Evolutionary conservation across 805 yeast genomes (phyloP).

Genomic region (Debaryomyces hansenii): DNA sequence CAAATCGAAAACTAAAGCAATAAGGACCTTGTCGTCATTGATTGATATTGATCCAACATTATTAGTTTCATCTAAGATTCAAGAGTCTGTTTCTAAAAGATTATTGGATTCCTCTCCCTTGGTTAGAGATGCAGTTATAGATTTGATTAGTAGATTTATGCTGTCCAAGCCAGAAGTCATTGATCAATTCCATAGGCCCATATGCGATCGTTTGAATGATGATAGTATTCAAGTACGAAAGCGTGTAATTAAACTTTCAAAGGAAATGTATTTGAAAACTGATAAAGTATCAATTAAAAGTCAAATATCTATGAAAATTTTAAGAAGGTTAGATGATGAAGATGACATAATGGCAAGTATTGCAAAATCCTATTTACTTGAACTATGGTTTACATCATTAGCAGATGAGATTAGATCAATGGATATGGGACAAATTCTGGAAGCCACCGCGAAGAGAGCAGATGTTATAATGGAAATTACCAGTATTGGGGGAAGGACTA

Average conservation of each 20-base stretch:
- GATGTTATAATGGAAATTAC: conserved; percentile 42
- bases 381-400: conserved; percentile 20
- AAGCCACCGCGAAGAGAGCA: conserved; percentile 8
- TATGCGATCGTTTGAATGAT: conserved; percentile 54
- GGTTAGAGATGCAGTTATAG: conserved; percentile 76
- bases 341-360: conserved; percentile 51
- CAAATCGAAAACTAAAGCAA: conserved; percentile 51
- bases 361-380: conserved; percentile 33
- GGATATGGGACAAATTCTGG: neutral
- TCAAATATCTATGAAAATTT: conserved; percentile 49
- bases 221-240: conserved; percentile 65
- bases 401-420: neutral
- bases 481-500: conserved; percentile 33
- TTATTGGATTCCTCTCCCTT: conserved; percentile 64
- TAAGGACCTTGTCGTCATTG: conserved; percentile 59
- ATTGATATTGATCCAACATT: conserved; percentile 54
- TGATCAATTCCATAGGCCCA: conserved; percentile 47
- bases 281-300: conserved; percentile 30
- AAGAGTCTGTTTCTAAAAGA: conserved; percentile 49
- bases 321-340: conserved; percentile 66
- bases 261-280: conserved; percentile 44
- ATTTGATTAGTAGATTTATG: conserved; percentile 55
- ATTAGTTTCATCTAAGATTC: conserved; percentile 50
- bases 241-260: conserved; percentile 55
- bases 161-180: conserved; percentile 43